A percentile compares a stretch with the other conserved stretches of the same genome.
These are phyloP conservation scores for Garcia nutans DNA, from an alignment of 345 rosid species.

Conservation along the genomic window DNA sequence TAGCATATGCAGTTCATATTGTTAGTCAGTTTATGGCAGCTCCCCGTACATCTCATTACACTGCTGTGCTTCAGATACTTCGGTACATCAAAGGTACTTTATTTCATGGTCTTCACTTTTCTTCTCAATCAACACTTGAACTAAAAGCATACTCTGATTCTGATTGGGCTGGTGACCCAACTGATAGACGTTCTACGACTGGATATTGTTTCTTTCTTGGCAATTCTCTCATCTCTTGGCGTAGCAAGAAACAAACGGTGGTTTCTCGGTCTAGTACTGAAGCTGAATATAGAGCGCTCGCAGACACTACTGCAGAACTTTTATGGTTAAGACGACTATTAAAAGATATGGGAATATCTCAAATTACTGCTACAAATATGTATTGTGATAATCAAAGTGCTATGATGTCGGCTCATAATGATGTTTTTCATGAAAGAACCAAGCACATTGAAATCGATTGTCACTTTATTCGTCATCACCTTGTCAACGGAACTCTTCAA, in stretches of 20 bases:
- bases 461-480: neutral
- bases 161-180: neutral
- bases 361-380: neutral
- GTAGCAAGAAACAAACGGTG: neutral
- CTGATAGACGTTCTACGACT: too few species aligned
- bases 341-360: neutral
- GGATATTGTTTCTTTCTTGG: too few species aligned
- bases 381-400: neutral
- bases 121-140: neutral
- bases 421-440: neutral
- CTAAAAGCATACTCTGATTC: neutral
- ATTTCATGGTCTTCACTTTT: neutral
- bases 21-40: neutral
- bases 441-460: neutral
- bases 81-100: neutral
- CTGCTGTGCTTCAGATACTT: neutral
- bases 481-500: neutral
- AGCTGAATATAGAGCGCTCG: neutral
- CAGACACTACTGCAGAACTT: neutral
- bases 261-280: neutral
- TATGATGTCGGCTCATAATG: neutral
- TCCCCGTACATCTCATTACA: neutral
- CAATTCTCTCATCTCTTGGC: neutral
- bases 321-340: neutral
- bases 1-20: neutral